Evolutionary conservation across 106 monocot species (phyloP), one percentile per base, ranked within the genome.

Genomic region (Agapanthus africanus): DNA sequence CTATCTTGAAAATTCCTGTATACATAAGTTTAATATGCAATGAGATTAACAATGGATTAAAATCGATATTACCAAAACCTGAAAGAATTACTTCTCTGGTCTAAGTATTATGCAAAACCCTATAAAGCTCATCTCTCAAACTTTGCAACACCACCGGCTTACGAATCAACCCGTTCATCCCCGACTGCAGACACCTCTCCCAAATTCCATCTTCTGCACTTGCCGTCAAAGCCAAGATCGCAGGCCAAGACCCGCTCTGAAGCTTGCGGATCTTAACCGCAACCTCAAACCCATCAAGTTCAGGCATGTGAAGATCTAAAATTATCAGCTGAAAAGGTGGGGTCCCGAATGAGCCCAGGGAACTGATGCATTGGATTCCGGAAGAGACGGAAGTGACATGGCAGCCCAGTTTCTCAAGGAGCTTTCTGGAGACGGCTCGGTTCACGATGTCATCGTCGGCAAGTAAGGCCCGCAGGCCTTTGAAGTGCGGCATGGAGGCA

Each of bases 331-430:
- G 80, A 27, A 76, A 90, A 0, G 78, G 68, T 2, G 78, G 63
- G 0, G 76, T 56, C 1, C 18, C 59, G 0, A 75, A 70, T 8
- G 51, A 5, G 15, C 73, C 67, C 22, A 85, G 47, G 18, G 78
- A 71, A 51, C 42, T 71, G 15, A 85, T 42, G 70, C 82, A 90
- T 19, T 80, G 71, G 19, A 51, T 40, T 4, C 80, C 83, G 14
- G 85, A 83, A 2, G 85, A 68, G 14, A 76, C 77, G 0, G 83
- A 57, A 3, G 70, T 56, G 39, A 90, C 90, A 1, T 15, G 44
- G 76, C 80, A 90, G 11, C 90, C 90, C 7, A 83, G 63, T 46
- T 81, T 90, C 78, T 90, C 78, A 0, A 90, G 80, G 46, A 90
- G 72, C 67, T 71, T 90, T 54, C 69, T 40, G 16, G 78, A 76